A percentile compares a stretch with the other conserved stretches of the same genome.
Evolutionary conservation across 176 grass and related monocot genomes (phyloP).

Genomic region (Juncus effusus): DNA sequence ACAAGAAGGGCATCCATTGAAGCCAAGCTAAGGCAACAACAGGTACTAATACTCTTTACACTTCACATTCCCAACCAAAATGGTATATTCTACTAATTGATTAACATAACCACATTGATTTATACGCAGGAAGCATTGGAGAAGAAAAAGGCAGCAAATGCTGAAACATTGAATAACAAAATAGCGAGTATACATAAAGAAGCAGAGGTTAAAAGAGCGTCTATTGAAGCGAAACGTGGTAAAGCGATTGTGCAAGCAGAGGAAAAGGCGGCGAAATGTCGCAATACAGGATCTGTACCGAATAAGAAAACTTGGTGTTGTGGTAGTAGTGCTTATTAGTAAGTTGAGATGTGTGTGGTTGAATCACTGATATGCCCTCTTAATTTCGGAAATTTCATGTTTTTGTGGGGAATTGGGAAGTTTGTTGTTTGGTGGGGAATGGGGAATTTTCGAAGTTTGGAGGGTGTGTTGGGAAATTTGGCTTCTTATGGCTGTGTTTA

Average conservation of each 20-base stretch:
- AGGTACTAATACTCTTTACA: constrained; percentile 41
- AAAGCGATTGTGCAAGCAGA: constrained; percentile 60
- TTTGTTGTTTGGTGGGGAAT: too few relatives aligned
- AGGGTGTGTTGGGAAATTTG: too few relatives aligned
- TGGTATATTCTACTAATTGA: too few relatives aligned
- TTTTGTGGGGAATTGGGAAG: too few relatives aligned
- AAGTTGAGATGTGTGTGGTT: neutral
- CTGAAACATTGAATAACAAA: constrained; percentile 75
- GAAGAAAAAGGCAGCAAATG: constrained; percentile 66
- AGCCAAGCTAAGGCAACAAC: constrained; percentile 58
- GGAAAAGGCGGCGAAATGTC: constrained; percentile 68
- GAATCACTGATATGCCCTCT: too few relatives aligned
- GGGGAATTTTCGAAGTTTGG: too few relatives aligned
- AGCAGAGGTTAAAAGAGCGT: constrained; percentile 70
- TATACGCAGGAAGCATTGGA: constrained; percentile 55
- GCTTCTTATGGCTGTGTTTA: too few relatives aligned
- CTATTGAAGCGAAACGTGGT: constrained; percentile 45
- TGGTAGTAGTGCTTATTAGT: constrained; percentile 8
- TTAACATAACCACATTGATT: neutral
- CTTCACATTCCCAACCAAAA: too few relatives aligned
- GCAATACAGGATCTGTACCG: constrained; percentile 47
- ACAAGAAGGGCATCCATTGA: constrained; percentile 56
- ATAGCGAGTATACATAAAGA: constrained; percentile 59
- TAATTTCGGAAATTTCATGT: too few relatives aligned
- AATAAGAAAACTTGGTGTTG: constrained; percentile 40